These are phyloP conservation scores for Mallotus repandus DNA, from an alignment of 441 rosid species.

Conservation along the genomic window DNA sequence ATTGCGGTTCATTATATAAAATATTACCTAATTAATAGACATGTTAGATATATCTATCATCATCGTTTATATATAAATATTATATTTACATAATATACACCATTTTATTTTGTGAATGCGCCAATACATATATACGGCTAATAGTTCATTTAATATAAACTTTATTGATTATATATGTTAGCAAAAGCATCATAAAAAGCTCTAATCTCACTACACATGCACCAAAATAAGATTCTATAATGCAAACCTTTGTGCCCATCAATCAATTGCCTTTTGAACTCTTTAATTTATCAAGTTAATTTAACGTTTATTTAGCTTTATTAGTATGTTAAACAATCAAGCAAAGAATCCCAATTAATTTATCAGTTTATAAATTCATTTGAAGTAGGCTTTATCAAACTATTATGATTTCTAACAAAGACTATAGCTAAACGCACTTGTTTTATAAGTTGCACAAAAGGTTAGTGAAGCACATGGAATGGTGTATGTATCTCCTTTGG, in stretches of 20 bases:
- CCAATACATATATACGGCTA: too few species aligned
- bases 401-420: slow-evolving; percentile 25
- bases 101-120: too few species aligned
- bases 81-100: too few species aligned
- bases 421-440: slow-evolving; percentile 20
- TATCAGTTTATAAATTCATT: slow-evolving; percentile 24
- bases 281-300: slow-evolving; percentile 12
- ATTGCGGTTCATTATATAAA: neutral
- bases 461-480: slow-evolving; percentile 38
- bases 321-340: slow-evolving; percentile 16
- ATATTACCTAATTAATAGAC: too few species aligned
- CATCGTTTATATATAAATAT: too few species aligned
- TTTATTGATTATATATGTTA: too few species aligned
- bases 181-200: too few species aligned
- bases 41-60: too few species aligned
- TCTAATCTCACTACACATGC: too few species aligned
- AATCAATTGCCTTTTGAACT: slow-evolving; percentile 2
- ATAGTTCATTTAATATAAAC: too few species aligned
- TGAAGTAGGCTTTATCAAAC: slow-evolving; percentile 24
- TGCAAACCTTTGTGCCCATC: neutral
- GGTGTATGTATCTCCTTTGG: slow-evolving; percentile 24
- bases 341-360: slow-evolving; percentile 15
- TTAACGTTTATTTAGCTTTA: neutral
- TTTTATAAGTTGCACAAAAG: slow-evolving; percentile 7
- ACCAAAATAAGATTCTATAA: too few species aligned